Evolutionary conservation across 2,329 filamentous ascomycete species (phyloP), one percentile per base, ranked within the genome.

Genomic region (Arthrobotrys musiformis): DNA sequence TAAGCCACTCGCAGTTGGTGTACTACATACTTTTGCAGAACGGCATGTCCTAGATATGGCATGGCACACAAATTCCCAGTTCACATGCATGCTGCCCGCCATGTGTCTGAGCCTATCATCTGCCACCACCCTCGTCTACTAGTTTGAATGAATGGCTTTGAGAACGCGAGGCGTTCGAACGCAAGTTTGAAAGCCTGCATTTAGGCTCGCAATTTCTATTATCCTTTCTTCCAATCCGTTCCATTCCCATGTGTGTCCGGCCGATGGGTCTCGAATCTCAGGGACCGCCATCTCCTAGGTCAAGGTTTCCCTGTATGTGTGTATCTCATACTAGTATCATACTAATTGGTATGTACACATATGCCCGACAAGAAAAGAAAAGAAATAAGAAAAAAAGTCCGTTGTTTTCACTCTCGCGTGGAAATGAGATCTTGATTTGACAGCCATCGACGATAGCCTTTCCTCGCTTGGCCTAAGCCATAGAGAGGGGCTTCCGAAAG

Each of bases 341-440:
- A 5, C 5, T 48, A 11, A n/a, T 24, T 17, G 22, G 24, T 15
- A 24, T 37, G n/a, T 9, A 48, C 37, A 19, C 24, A 11, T 13
- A 48, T 13, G 37, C 15, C 42, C n/a, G 15, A 15, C 2, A 19
- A 24, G n/a, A 28, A 22, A 56, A 19, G 15, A 11, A 19, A 54
- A 54, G 19, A 54, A 33, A n/a, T n/a, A n/a, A n/a, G 11, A 28
- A 19, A 54, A 56, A 56, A 58, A 24, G 5, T 40, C 19, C 11
- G 33, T 54, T 42, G 19, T 52, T 35, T 42, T 24, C 54, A 40
- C 35, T 24, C 58, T 61, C 69, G 69, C 60, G 60, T 66, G 60
- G 69, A 73, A 60, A 64, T 63, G 54, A 61, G 17, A 46, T 68
- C 52, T 68, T 50, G 42, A 56, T 33, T 68, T 50, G 42, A 56